Evolutionary conservation across 2,329 filamentous ascomycete genomes (phyloP).

Genomic region (Aureobasidium sp.): DNA sequence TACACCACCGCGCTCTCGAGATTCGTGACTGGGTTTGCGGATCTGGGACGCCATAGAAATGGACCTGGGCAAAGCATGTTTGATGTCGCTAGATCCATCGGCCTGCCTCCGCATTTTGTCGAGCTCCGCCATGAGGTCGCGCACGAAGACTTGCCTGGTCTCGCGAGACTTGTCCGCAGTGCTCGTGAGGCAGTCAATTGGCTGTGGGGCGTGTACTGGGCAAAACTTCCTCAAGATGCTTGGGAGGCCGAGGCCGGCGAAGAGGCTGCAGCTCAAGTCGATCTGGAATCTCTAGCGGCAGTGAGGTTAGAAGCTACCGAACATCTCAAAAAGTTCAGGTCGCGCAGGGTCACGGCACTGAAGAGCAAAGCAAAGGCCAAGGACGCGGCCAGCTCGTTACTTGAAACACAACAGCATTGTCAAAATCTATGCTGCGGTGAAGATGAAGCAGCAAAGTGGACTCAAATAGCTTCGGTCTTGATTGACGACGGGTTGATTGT

Average conservation of each 20-base stretch:
- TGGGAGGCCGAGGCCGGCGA: conserved; percentile 16
- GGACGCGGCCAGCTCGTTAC: not conserved
- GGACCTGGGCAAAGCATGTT: conserved; percentile 58
- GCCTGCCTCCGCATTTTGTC: conserved; percentile 71
- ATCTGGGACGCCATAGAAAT: conserved; percentile 60
- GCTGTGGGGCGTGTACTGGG: conserved; percentile 91
- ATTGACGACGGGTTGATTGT: conserved; percentile 32
- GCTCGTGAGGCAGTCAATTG: conserved; percentile 66
- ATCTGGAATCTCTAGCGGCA: not conserved
- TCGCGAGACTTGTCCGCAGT: conserved; percentile 64
- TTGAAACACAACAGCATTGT: conserved; percentile 7
- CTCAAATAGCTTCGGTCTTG: conserved; percentile 23
- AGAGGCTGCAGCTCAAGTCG: not conserved
- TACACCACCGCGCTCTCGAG: conserved; percentile 63
- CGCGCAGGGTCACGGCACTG: not conserved
- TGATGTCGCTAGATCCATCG: conserved; percentile 59
- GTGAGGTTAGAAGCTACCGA: conserved; percentile 1
- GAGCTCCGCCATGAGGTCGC: conserved; percentile 85
- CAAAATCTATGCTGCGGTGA: conserved; percentile 1
- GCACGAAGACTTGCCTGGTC: conserved; percentile 75
- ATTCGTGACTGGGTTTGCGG: conserved; percentile 74
- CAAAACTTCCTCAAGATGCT: conserved; percentile 34
- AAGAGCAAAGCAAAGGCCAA: conserved; percentile 9
- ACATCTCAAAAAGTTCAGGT: conserved; percentile 12
- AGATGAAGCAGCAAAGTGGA: conserved; percentile 10